phyloP scores from a whole-genome alignment of 2,329 filamentous ascomycete genomes.

The Pestalotiopsis sp. region DNA sequence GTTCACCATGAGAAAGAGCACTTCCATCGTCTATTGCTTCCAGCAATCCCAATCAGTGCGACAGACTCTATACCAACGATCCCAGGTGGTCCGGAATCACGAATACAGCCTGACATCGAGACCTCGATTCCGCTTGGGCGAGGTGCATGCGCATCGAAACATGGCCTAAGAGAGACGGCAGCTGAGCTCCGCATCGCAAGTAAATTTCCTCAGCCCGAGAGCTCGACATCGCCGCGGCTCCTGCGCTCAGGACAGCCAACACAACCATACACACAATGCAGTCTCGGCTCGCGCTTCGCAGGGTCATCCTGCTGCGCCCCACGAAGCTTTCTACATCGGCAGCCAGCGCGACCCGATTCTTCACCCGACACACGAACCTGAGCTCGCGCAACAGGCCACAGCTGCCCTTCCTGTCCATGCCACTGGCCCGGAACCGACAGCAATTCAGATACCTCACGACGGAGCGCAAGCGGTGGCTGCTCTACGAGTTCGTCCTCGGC shows the following conservation, averaged over 20 bases:
- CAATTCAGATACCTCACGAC: slow-evolving; percentile 78
- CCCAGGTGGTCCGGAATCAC: background rate
- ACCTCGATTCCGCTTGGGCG: background rate
- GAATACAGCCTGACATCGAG: background rate
- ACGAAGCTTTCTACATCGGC: slow-evolving; percentile 12
- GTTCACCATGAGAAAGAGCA: background rate
- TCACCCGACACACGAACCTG: slow-evolving; percentile 60
- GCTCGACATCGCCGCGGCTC: background rate
- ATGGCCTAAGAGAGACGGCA: background rate
- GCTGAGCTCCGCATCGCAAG: background rate
- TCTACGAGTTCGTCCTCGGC: slow-evolving; percentile 70
- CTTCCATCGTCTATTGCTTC: background rate
- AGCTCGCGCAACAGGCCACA: slow-evolving; percentile 43
- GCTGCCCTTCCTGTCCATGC: slow-evolving; percentile 55
- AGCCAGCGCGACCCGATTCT: slow-evolving; percentile 40
- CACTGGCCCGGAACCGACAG: slow-evolving; percentile 42
- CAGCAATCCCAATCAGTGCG: background rate
- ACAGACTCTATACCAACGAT: background rate
- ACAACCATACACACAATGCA: slow-evolving; percentile 22
- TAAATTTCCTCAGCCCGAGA: background rate
- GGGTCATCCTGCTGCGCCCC: slow-evolving; percentile 20
- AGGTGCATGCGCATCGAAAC: background rate
- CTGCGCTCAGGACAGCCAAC: background rate
- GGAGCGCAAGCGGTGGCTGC: slow-evolving; percentile 71
- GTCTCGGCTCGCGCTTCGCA: slow-evolving; percentile 21